Percentiles rank a stretch among this genome's conserved stretches.
These are phyloP conservation scores for Collybia sordida DNA, from an alignment of 768 basidiomycete genomes.

Conservation along the genomic window DNA sequence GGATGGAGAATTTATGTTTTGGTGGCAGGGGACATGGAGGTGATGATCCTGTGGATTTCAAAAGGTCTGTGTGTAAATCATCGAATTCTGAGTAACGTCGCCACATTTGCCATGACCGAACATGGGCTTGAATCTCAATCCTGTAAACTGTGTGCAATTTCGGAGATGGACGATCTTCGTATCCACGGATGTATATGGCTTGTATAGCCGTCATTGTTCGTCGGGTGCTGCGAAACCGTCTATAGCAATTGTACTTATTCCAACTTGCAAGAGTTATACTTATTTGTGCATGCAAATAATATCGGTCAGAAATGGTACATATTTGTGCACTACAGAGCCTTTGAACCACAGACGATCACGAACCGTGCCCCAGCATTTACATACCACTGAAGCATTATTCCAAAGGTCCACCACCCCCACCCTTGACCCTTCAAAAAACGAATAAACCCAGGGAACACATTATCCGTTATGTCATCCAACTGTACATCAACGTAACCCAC, in stretches of 20 bases:
- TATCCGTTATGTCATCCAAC: conserved; percentile 54
- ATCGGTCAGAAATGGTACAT: neutral
- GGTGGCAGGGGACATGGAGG: conserved; percentile 83
- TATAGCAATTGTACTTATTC: too few relatives aligned
- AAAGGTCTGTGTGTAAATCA: conserved; percentile 80
- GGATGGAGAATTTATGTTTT: conserved; percentile 75
- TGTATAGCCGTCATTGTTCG: conserved; percentile 78
- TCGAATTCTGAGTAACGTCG: conserved; percentile 94
- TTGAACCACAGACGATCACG: conserved; percentile 44
- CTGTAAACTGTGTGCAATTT: conserved; percentile 82
- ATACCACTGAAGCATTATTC: conserved; percentile 34
- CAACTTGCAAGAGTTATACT: conserved; percentile 3
- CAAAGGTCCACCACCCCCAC: conserved; percentile 43
- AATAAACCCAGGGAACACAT: conserved; percentile 61
- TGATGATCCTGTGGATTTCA: conserved; percentile 72
- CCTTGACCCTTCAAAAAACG: conserved; percentile 46
- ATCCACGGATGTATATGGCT: conserved; percentile 66
- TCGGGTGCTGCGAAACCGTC: neutral
- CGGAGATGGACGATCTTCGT: conserved; percentile 67
- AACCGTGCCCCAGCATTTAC: conserved; percentile 41
- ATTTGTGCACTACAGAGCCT: conserved; percentile 3
- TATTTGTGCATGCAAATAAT: neutral
- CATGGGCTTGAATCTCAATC: conserved; percentile 84
- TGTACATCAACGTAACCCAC: conserved; percentile 54
- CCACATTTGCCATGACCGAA: conserved; percentile 93